Percentiles rank a stretch among this genome's conserved stretches.
Conservation (phyloP, 2,329 filamentous ascomycete genomes). For the Cladophialophora chaetospira region DNA sequence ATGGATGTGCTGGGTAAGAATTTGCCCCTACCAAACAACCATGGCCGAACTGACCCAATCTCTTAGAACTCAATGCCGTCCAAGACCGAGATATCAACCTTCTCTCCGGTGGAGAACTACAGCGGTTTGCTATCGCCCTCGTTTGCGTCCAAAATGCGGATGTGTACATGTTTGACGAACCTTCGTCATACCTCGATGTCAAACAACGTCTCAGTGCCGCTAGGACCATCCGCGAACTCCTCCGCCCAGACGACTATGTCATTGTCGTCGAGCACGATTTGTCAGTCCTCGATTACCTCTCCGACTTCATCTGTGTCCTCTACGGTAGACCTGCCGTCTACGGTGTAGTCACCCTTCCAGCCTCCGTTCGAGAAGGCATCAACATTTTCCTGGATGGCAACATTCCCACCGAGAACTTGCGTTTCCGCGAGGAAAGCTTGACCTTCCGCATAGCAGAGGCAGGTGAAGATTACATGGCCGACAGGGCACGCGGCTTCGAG, state of each 20-base stretch:
- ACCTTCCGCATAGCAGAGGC: slow-evolving; percentile 93
- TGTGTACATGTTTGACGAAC: slow-evolving; percentile 99
- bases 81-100: slow-evolving; percentile 86
- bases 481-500: slow-evolving; percentile 79
- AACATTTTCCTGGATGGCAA: slow-evolving; percentile 99
- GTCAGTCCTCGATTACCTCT: slow-evolving; percentile 96
- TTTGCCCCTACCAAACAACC: background rate
- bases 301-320: slow-evolving; percentile 95
- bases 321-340: slow-evolving; percentile 96
- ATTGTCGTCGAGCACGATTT: slow-evolving; percentile 99
- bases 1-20: slow-evolving; percentile 69
- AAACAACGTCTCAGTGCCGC: slow-evolving; percentile 96
- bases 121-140: slow-evolving; percentile 94
- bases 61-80: slow-evolving; percentile 77
- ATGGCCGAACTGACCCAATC: slow-evolving; percentile 25
- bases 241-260: slow-evolving; percentile 88
- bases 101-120: slow-evolving; percentile 95
- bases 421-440: slow-evolving; percentile 94
- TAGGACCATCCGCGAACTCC: slow-evolving; percentile 85
- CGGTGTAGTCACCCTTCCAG: slow-evolving; percentile 92
- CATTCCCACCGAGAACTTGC: slow-evolving; percentile 96
- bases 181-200: slow-evolving; percentile 97
- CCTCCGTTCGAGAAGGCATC: slow-evolving; percentile 97
- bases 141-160: slow-evolving; percentile 96
- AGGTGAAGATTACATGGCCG: slow-evolving; percentile 81